A percentile compares a stretch with the other conserved stretches of the same genome.
phyloP scores from a whole-genome alignment of 345 rosid genomes.

The Chamaenerion angustifolium region DNA sequence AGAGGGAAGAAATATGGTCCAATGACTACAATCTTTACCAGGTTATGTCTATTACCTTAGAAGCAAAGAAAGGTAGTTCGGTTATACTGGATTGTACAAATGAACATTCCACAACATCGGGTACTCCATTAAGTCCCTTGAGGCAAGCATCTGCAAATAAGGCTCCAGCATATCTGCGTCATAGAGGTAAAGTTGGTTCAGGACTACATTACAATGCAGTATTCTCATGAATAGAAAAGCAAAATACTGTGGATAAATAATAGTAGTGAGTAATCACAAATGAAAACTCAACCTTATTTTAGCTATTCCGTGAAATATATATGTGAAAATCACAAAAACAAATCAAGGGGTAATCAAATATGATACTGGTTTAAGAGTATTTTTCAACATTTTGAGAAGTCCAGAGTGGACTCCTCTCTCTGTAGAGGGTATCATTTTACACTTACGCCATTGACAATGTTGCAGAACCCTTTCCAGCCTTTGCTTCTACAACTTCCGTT shows the following conservation, averaged over 20 bases:
- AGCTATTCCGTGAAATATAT: too few relatives aligned
- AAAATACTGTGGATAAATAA: background rate
- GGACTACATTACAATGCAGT: background rate
- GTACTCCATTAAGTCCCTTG: slow-evolving; percentile 77
- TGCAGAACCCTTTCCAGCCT: slow-evolving; percentile 94
- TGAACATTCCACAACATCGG: slow-evolving; percentile 61
- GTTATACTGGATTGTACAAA: slow-evolving; percentile 58
- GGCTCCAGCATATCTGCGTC: slow-evolving; percentile 74
- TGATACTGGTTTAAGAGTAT: background rate
- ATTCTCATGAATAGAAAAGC: background rate
- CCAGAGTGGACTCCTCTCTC: too few relatives aligned
- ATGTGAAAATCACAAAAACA: too few relatives aligned
- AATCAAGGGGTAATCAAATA: too few relatives aligned
- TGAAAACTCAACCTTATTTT: too few relatives aligned
- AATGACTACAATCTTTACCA: slow-evolving; percentile 1
- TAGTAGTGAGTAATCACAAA: too few relatives aligned
- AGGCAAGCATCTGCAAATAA: slow-evolving; percentile 82
- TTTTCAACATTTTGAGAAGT: background rate
- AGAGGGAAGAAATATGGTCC: background rate
- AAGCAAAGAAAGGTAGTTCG: slow-evolving; percentile 81
- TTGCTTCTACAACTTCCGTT: slow-evolving; percentile 80
- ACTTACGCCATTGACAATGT: slow-evolving; percentile 93
- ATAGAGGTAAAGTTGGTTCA: background rate
- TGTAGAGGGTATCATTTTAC: slow-evolving; percentile 1
- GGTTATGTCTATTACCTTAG: slow-evolving; percentile 37